Conservation (phyloP, 345 rosid genomes). For the Syzygium grande region DNA sequence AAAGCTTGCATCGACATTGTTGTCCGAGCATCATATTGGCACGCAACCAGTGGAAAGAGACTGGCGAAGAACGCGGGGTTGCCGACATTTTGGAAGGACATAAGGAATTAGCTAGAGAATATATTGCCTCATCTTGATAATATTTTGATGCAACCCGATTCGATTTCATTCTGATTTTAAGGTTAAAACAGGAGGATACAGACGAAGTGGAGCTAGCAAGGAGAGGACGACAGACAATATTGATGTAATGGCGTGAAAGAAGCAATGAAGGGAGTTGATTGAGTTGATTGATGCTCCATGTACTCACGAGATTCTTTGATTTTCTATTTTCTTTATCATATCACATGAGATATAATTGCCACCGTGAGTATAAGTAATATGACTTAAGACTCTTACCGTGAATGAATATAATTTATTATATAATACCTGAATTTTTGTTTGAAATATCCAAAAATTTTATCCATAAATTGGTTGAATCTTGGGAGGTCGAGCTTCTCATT, state of each 20-base stretch:
- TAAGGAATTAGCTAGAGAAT: not conserved
- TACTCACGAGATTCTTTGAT: not conserved
- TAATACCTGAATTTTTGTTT: not conserved
- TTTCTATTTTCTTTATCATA: not conserved
- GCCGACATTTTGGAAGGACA: not conserved
- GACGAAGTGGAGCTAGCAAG: not conserved
- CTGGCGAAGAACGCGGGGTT: not conserved
- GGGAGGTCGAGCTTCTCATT: not conserved
- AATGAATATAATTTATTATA: not conserved
- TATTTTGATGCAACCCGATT: not conserved
- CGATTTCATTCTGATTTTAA: not conserved
- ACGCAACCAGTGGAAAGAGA: not conserved
- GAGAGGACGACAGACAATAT: not conserved
- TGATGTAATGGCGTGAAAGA: not conserved
- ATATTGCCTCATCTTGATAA: not conserved
- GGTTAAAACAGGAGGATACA: not conserved
- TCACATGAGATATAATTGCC: not conserved
- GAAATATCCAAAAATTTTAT: not conserved
- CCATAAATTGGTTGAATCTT: not conserved
- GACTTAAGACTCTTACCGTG: not conserved
- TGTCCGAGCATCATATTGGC: not conserved
- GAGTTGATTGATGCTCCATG: not conserved
- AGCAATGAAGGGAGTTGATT: not conserved
- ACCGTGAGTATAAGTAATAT: not conserved
- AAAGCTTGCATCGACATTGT: not conserved